These are phyloP conservation scores for Aspergillus transmontanensis DNA, from an alignment of 2,329 filamentous ascomycete genomes.

Conservation along the genomic window DNA sequence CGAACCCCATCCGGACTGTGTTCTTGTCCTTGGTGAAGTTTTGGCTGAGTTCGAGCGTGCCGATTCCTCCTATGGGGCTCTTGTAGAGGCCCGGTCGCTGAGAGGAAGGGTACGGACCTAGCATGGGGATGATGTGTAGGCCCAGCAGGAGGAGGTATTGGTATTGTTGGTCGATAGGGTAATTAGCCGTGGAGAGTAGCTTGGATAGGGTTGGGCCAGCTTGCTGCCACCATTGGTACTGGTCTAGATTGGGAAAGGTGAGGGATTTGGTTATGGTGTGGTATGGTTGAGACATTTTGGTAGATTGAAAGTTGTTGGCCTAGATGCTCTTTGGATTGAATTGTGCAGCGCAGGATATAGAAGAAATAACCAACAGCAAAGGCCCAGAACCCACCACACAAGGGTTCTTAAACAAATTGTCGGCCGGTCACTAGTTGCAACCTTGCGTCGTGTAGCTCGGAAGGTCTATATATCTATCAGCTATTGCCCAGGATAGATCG, in stretches of 20 bases:
- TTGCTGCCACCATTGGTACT: constrained; percentile 1
- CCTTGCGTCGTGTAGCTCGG: neutral
- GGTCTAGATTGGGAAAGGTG: neutral
- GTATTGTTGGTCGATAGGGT: neutral
- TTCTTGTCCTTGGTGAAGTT: neutral
- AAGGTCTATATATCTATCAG: neutral
- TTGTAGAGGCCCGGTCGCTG: neutral
- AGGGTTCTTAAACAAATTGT: too few relatives aligned
- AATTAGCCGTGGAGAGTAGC: neutral
- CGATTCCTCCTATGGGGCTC: neutral
- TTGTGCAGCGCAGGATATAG: neutral
- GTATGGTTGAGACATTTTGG: neutral
- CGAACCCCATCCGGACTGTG: constrained; percentile 1
- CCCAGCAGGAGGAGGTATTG: neutral
- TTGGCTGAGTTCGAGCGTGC: constrained; percentile 1
- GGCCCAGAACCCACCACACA: too few relatives aligned
- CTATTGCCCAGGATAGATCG: neutral
- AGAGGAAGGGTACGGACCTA: neutral
- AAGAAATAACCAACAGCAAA: neutral
- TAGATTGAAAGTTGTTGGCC: too few relatives aligned
- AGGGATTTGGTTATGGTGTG: neutral
- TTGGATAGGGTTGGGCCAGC: neutral
- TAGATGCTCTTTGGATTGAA: neutral
- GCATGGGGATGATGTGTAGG: neutral
- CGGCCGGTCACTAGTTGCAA: too few relatives aligned